Evolutionary conservation across 306 rosid genomes (phyloP).

Genomic region (Hippophae rhamnoides): DNA sequence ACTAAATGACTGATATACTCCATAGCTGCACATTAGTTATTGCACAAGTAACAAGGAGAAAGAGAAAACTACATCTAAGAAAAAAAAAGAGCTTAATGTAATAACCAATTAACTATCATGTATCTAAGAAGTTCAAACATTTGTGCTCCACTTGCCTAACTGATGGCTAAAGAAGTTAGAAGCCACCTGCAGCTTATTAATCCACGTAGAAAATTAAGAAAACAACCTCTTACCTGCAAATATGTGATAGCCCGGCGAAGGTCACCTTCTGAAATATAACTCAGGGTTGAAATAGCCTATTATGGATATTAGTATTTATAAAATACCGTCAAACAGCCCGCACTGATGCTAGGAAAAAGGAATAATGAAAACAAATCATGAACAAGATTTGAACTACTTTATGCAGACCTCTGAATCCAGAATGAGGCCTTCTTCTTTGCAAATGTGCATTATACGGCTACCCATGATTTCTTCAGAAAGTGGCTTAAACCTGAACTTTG

Average conservation of each 20-base stretch:
- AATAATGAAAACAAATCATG: constrained; percentile 3
- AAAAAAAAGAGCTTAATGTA: too few relatives aligned
- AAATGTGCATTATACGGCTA: constrained; percentile 55
- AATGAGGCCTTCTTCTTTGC: constrained; percentile 73
- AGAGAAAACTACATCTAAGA: too few relatives aligned
- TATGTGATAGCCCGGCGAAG: constrained; percentile 92
- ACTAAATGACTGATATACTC: not conserved
- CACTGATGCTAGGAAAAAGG: constrained; percentile 8
- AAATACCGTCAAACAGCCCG: constrained; percentile 9
- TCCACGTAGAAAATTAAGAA: not conserved
- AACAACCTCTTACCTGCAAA: constrained; percentile 57
- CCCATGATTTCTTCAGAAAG: constrained; percentile 79
- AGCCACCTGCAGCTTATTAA: too few relatives aligned
- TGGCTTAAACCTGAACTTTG: constrained; percentile 98
- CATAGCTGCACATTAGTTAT: too few relatives aligned
- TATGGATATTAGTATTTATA: constrained; percentile 5
- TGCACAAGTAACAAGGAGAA: too few relatives aligned
- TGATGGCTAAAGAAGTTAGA: too few relatives aligned
- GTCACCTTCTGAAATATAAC: constrained; percentile 91
- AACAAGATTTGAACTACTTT: constrained; percentile 1
- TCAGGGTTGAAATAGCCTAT: constrained; percentile 73
- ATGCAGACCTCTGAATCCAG: constrained; percentile 69
- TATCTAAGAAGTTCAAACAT: too few relatives aligned
- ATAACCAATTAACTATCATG: too few relatives aligned
- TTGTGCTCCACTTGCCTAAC: too few relatives aligned